Evolutionary conservation across 345 rosid species (phyloP).

Genomic region (Euphorbia tirucalli): DNA sequence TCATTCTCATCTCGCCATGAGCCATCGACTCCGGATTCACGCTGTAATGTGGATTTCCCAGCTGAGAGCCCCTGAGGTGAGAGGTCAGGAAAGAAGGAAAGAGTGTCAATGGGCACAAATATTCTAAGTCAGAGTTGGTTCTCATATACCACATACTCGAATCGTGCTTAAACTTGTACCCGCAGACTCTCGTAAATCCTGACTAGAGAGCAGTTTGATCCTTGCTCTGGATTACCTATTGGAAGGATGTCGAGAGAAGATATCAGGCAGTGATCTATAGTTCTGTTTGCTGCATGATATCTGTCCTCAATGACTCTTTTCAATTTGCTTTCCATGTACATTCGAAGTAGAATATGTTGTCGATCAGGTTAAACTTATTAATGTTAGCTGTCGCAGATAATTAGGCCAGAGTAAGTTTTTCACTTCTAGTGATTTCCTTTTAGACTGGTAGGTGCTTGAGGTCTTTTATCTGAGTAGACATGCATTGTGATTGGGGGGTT

Average conservation of each 20-base stretch:
- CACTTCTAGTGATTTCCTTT: slow-evolving; percentile 14
- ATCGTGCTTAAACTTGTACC: slow-evolving; percentile 67
- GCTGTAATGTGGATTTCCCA: slow-evolving; percentile 55
- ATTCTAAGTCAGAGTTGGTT: slow-evolving; percentile 47
- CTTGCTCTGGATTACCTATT: slow-evolving; percentile 44
- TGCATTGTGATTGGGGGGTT: slow-evolving; percentile 11
- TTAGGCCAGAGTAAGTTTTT: slow-evolving; percentile 23
- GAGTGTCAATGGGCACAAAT: slow-evolving; percentile 38
- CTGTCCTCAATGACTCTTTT: slow-evolving; percentile 1
- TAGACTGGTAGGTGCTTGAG: slow-evolving; percentile 13
- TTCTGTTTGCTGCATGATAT: slow-evolving; percentile 3
- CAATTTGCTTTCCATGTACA: slow-evolving; percentile 23
- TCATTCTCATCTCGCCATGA: slow-evolving; percentile 81
- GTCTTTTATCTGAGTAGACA: neutral
- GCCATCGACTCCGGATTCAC: slow-evolving; percentile 88
- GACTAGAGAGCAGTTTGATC: slow-evolving; percentile 49
- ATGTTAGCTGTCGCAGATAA: slow-evolving; percentile 28
- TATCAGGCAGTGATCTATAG: slow-evolving; percentile 46
- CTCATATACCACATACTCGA: slow-evolving; percentile 66
- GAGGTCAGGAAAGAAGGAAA: slow-evolving; percentile 67
- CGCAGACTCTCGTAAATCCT: slow-evolving; percentile 43
- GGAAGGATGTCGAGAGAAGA: slow-evolving; percentile 50
- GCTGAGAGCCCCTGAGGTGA: slow-evolving; percentile 55
- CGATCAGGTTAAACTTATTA: slow-evolving; percentile 24
- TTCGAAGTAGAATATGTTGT: slow-evolving; percentile 19